A percentile compares a stretch with the other conserved stretches of the same genome.
Evolutionary conservation across 768 basidiomycete species (phyloP).

Genomic region (Leccinellum rugosiceps): DNA sequence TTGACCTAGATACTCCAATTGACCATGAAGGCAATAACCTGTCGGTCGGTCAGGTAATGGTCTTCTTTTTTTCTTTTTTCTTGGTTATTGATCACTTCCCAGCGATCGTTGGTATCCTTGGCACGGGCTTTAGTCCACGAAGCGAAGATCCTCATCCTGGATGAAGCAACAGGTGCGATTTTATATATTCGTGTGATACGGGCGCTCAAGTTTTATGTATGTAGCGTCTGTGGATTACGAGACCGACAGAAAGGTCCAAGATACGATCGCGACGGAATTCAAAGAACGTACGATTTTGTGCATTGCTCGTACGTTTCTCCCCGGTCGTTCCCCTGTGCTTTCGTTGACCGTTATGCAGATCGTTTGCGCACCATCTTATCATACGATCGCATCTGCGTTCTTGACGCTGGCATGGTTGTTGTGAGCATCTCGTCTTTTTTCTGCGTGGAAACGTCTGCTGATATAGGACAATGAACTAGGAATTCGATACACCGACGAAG

Average conservation of each 20-base stretch:
- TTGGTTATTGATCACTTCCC: slow-evolving; percentile 34
- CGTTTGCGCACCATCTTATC: slow-evolving; percentile 83
- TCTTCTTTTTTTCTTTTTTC: neutral
- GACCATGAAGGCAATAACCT: slow-evolving; percentile 87
- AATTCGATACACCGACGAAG: slow-evolving; percentile 76
- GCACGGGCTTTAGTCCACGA: slow-evolving; percentile 89
- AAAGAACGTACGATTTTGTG: slow-evolving; percentile 80
- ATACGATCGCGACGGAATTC: slow-evolving; percentile 85
- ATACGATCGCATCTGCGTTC: slow-evolving; percentile 87
- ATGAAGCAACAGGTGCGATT: slow-evolving; percentile 75
- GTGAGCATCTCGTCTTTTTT: slow-evolving; percentile 36
- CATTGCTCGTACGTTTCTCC: slow-evolving; percentile 67
- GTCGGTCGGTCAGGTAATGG: slow-evolving; percentile 54
- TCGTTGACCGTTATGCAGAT: slow-evolving; percentile 41
- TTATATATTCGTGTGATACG: neutral
- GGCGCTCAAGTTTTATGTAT: slow-evolving; percentile 15
- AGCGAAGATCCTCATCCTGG: slow-evolving; percentile 78
- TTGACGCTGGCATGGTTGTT: slow-evolving; percentile 75
- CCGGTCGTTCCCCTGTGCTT: neutral
- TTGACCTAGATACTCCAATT: slow-evolving; percentile 78
- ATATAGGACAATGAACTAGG: slow-evolving; percentile 34
- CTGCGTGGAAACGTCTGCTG: neutral
- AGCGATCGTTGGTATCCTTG: slow-evolving; percentile 82
- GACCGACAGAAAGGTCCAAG: slow-evolving; percentile 88
- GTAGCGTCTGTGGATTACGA: slow-evolving; percentile 80